Conservation (phyloP, 1,284 basidiomycete genomes). For the Cutaneotrichosporon sp. region DNA sequence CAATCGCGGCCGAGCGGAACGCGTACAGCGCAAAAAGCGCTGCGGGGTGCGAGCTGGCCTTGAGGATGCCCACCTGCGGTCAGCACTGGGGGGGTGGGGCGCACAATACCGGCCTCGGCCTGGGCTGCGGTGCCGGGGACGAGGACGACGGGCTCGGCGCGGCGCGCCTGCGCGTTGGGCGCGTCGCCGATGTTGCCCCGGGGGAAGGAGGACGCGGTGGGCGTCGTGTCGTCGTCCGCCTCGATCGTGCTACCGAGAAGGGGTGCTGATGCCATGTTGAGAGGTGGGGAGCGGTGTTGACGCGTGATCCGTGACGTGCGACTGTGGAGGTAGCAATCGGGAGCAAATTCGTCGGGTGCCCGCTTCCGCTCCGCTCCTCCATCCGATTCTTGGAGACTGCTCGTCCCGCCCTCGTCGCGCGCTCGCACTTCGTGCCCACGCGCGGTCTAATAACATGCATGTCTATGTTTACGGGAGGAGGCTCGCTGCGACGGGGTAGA, state of each 20-base stretch:
- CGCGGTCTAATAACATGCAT: conserved; percentile 6
- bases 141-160: conserved; percentile 39
- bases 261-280: conserved; percentile 28
- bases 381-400: too few species aligned
- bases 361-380: background rate
- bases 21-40: conserved; percentile 80
- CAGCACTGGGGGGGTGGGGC: too few species aligned
- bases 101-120: conserved; percentile 51
- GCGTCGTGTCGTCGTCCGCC: conserved; percentile 46
- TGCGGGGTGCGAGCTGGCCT: conserved; percentile 77
- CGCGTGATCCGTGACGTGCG: background rate
- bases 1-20: conserved; percentile 80
- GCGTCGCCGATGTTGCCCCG: conserved; percentile 47
- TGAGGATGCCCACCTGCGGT: conserved; percentile 46
- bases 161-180: conserved; percentile 8
- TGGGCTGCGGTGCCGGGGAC: conserved; percentile 45
- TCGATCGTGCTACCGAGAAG: conserved; percentile 54
- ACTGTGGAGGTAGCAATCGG: conserved; percentile 4
- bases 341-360: background rate
- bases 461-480: conserved; percentile 3
- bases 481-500: conserved; percentile 44
- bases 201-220: conserved; percentile 25
- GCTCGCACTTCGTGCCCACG: background rate
- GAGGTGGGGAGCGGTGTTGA: too few species aligned
- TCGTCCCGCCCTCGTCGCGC: too few species aligned